Evolutionary conservation across 345 rosid genomes (phyloP).

Genomic region (Clarkia xantiana): DNA sequence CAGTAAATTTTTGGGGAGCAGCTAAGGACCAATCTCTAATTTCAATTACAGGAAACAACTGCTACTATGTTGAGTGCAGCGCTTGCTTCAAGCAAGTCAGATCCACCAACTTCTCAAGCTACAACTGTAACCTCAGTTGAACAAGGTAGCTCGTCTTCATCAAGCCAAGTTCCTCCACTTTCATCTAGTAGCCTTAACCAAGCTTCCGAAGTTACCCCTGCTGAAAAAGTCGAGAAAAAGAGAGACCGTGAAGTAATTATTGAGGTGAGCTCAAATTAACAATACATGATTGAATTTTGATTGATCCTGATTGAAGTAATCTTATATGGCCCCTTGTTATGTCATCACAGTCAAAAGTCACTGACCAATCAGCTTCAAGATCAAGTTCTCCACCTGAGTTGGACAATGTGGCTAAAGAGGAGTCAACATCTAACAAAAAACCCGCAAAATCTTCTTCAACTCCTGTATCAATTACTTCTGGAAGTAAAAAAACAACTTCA

Average conservation of each 20-base stretch:
- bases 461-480: constrained; percentile 14
- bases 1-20: background rate
- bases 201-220: constrained; percentile 20
- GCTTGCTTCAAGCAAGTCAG: constrained; percentile 46
- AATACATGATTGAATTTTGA: background rate
- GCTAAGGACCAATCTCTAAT: background rate
- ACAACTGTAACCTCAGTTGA: constrained; percentile 20
- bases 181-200: constrained; percentile 13
- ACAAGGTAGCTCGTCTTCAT: constrained; percentile 42
- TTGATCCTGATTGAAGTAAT: background rate
- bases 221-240: constrained; percentile 20
- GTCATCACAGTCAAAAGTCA: constrained; percentile 7
- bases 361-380: constrained; percentile 14
- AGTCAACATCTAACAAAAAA: constrained; percentile 10
- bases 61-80: constrained; percentile 61
- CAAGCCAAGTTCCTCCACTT: constrained; percentile 24
- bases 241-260: constrained; percentile 9
- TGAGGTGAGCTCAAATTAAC: constrained; percentile 7
- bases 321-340: no score
- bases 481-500: constrained; percentile 6
- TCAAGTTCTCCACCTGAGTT: constrained; percentile 14
- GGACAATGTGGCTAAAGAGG: constrained; percentile 12
- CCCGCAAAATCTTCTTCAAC: constrained; percentile 10
- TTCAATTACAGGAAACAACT: constrained; percentile 48
- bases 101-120: constrained; percentile 26